A percentile compares a stretch with the other conserved stretches of the same genome.
These are phyloP conservation scores for Populus pruinosa DNA, from an alignment of 345 rosid species.

Conservation along the genomic window DNA sequence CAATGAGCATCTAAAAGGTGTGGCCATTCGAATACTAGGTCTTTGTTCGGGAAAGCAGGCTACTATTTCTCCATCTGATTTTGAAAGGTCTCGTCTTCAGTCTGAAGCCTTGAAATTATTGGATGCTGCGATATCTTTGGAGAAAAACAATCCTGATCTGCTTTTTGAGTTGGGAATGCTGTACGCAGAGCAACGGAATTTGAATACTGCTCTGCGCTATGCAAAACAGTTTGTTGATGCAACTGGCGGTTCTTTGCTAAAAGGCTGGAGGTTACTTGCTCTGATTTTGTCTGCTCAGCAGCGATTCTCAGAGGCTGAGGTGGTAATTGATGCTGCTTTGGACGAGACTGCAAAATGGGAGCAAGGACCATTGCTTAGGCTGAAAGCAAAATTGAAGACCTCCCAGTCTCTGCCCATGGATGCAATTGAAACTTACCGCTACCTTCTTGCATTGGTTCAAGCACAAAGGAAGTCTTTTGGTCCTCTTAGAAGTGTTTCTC, in stretches of 20 bases:
- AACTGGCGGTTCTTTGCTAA: slow-evolving; percentile 75
- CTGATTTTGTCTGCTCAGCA: slow-evolving; percentile 87
- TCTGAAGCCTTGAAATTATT: slow-evolving; percentile 76
- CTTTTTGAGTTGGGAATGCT: slow-evolving; percentile 78
- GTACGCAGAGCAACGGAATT: slow-evolving; percentile 81
- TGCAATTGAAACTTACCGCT: slow-evolving; percentile 78
- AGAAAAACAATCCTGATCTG: slow-evolving; percentile 66
- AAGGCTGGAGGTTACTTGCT: slow-evolving; percentile 88
- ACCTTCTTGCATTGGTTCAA: slow-evolving; percentile 89
- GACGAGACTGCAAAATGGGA: slow-evolving; percentile 96
- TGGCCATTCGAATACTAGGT: slow-evolving; percentile 66
- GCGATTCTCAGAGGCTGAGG: slow-evolving; percentile 78
- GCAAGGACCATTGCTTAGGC: slow-evolving; percentile 71
- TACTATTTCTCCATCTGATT: slow-evolving; percentile 69
- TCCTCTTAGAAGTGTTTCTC: slow-evolving; percentile 51
- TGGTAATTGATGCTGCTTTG: slow-evolving; percentile 83
- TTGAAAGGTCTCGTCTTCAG: slow-evolving; percentile 74
- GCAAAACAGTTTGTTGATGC: slow-evolving; percentile 72
- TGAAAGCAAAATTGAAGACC: slow-evolving; percentile 79
- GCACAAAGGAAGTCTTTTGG: slow-evolving; percentile 84
- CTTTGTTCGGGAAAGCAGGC: slow-evolving; percentile 84
- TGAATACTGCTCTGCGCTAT: slow-evolving; percentile 60
- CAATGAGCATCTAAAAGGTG: slow-evolving; percentile 75
- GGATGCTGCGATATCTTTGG: slow-evolving; percentile 61
- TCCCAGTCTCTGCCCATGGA: slow-evolving; percentile 62